A percentile compares a stretch with the other conserved stretches of the same genome.
Evolutionary conservation across 345 rosid species (phyloP).

Genomic region (Microthlaspi erraticum): DNA sequence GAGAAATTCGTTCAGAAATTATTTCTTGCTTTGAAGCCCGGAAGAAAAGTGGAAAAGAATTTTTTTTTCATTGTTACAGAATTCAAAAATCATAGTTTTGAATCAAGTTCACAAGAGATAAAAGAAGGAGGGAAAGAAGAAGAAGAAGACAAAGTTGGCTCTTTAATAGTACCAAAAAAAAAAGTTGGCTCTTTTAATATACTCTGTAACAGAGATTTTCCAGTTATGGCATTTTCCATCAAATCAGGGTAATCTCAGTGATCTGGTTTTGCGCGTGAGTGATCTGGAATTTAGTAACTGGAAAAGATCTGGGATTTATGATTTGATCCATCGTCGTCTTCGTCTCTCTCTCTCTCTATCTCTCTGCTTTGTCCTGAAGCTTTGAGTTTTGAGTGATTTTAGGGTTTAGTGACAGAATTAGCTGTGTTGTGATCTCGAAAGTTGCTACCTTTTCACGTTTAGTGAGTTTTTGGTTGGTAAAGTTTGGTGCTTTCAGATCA

Average conservation of each 20-base stretch:
- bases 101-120: not conserved
- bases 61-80: no score
- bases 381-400: constrained; percentile 13
- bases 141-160: constrained; percentile 8
- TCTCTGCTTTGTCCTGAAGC: constrained; percentile 36
- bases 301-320: constrained; percentile 40
- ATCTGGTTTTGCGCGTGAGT: constrained; percentile 39
- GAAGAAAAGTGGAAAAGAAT: no score
- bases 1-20: not conserved
- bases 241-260: constrained; percentile 32
- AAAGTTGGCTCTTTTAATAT: not conserved
- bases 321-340: constrained; percentile 6
- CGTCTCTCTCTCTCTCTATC: constrained; percentile 13
- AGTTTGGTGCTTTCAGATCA: constrained; percentile 52
- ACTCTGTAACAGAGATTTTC: not conserved
- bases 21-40: not conserved
- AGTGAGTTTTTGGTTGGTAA: constrained; percentile 51
- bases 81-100: not conserved
- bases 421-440: constrained; percentile 31
- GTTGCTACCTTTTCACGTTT: constrained; percentile 47
- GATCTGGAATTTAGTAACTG: constrained; percentile 29
- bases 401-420: constrained; percentile 29
- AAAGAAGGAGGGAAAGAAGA: not conserved
- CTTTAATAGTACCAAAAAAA: no score
- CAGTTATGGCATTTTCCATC: constrained; percentile 16